Evolutionary conservation across 2,329 filamentous ascomycete genomes (phyloP), one percentile per base, ranked within the genome.

Genomic region (Arthrinium phaeospermum): DNA sequence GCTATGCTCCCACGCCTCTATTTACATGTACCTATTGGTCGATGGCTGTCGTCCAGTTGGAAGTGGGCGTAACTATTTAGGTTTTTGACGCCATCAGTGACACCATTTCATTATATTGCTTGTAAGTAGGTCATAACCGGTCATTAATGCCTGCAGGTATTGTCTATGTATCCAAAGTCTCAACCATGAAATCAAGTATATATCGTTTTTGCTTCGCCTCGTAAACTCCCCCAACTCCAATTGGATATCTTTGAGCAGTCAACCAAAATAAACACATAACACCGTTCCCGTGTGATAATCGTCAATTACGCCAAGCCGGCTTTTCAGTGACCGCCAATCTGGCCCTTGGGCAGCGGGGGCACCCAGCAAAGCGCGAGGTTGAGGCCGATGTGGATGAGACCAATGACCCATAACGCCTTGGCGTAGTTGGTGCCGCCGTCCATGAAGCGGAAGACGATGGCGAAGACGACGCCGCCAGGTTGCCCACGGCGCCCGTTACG

Each of bases 401-500:
- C 95, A 78, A 96, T 94, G 73, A 97, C 92, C 93, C 93, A 96
- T 74, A 97, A 89, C 0, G 90, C 89, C 80, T 87, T 90, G 14
- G 86, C 89, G 78, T 95, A 97, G 78, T 92, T 83, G 1, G 84
- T 89, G 6, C 90, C 91, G 68, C 89, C 85, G 71, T 83, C 83
- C 81, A 86, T 84, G 82, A 95, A 96, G 69, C 94, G 87, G 86
- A 96, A 97, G 79, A 94, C 90, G 79, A 97, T 90, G 27, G 94
- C 92, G 78, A 96, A 97, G 68, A 97, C 81, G 70, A 98, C 90
- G 16, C 95, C 95, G 4, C 95, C 13, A 98, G 82, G 78, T 98
- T 98, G 0, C 95, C 95, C 12, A 89, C 86, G 0, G 93, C 94
- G 13, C 95, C 95, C 0, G 94, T 92, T 47, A 93, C 85, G 16